phyloP scores from a whole-genome alignment of 306 rosid genomes.

The Pyrus communis region DNA sequence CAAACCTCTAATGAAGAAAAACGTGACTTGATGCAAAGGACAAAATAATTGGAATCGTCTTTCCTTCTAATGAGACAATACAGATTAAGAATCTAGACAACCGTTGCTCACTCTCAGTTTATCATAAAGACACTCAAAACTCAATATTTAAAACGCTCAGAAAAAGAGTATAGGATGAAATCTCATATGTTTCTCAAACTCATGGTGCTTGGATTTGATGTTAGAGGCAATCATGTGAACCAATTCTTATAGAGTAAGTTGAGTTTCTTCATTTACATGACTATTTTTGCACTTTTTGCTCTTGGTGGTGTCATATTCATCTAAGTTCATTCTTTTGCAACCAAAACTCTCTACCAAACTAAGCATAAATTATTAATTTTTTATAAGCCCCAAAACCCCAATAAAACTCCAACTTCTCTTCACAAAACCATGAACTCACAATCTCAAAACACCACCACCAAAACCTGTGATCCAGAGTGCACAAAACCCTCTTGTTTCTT shows the following conservation, averaged over 20 bases:
- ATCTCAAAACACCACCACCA: slow-evolving; percentile 12
- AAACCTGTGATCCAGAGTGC: slow-evolving; percentile 15
- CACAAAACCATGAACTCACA: slow-evolving; percentile 26
- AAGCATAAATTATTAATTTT: not conserved
- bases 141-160: not conserved
- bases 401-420: not conserved
- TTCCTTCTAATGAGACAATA: no score
- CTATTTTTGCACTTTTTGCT: not conserved
- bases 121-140: not conserved
- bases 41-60: not conserved
- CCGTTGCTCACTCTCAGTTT: not conserved
- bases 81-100: not conserved
- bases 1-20: not conserved
- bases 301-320: not conserved
- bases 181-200: not conserved
- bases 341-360: not conserved
- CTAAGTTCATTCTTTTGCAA: not conserved
- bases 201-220: slow-evolving; percentile 6
- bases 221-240: slow-evolving; percentile 25
- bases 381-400: not conserved
- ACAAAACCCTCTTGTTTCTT: slow-evolving; percentile 42
- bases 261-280: not conserved
- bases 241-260: not conserved
- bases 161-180: not conserved
- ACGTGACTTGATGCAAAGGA: not conserved